These are phyloP conservation scores for Marasmius tenuissimus DNA, from an alignment of 1,284 basidiomycete species.

Conservation along the genomic window DNA sequence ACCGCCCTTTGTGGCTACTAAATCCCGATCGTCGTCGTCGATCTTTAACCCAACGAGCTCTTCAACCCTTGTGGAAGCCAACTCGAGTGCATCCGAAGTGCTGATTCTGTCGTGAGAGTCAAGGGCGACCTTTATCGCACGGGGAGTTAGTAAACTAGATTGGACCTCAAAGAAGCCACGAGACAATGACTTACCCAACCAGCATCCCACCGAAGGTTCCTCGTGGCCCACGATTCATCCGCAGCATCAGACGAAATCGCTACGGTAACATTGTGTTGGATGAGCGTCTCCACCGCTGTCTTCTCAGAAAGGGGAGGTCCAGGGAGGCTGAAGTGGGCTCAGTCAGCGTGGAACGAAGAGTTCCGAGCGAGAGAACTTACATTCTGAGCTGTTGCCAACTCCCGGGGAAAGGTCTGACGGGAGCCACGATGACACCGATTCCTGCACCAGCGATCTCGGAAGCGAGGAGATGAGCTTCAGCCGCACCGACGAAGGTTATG, in stretches of 20 bases:
- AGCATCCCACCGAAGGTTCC: constrained; percentile 54
- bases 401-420: constrained; percentile 46
- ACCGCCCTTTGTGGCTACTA: constrained; percentile 64
- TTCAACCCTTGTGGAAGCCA: constrained; percentile 65
- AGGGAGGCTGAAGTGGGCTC: constrained; percentile 21
- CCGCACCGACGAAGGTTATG: constrained; percentile 50
- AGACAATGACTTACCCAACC: constrained; percentile 40
- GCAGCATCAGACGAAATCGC: constrained; percentile 48
- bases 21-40: constrained; percentile 39
- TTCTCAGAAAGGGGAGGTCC: constrained; percentile 52
- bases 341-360: constrained; percentile 17
- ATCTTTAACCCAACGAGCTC: constrained; percentile 44
- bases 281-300: constrained; percentile 44
- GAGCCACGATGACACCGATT: constrained; percentile 56
- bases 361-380: constrained; percentile 30
- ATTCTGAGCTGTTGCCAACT: constrained; percentile 50
- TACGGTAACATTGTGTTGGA: constrained; percentile 51
- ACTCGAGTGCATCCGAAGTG: constrained; percentile 53
- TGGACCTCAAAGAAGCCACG: background rate
- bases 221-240: constrained; percentile 38
- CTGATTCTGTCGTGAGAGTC: constrained; percentile 38
- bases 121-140: constrained; percentile 20
- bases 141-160: background rate
- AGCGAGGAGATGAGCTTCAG: constrained; percentile 59
- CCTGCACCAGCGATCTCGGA: constrained; percentile 50